These are phyloP conservation scores for Aspergillus neoniger DNA, from an alignment of 2,329 filamentous ascomycete genomes.

Conservation along the genomic window DNA sequence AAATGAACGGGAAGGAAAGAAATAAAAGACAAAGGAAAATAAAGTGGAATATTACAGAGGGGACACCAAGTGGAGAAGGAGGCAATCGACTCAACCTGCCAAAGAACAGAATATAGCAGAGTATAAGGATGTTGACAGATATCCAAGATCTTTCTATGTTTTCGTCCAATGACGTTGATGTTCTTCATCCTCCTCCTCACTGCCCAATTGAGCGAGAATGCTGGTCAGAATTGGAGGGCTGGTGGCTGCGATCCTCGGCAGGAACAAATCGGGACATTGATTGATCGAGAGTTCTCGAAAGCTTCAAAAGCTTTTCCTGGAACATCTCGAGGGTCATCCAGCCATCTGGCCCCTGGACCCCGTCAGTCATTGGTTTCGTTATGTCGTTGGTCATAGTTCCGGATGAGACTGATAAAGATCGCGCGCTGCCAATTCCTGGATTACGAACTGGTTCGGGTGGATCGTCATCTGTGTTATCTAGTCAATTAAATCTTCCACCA, in stretches of 20 bases:
- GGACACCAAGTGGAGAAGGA: not conserved
- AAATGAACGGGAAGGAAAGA: constrained; percentile 5
- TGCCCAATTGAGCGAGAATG: constrained; percentile 7
- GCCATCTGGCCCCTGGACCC: constrained; percentile 8
- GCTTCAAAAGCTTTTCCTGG: constrained; percentile 20
- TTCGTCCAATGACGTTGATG: not conserved
- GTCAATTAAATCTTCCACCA: constrained; percentile 11
- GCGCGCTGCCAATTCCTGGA: constrained; percentile 29
- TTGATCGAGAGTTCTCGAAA: constrained; percentile 21
- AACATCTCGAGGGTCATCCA: constrained; percentile 22
- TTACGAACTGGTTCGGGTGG: constrained; percentile 29
- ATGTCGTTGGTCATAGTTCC: constrained; percentile 12
- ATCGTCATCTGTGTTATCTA: constrained; percentile 23
- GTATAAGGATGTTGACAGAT: not conserved
- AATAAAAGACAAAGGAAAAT: not conserved
- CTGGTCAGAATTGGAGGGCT: constrained; percentile 9
- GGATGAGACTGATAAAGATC: constrained; percentile 22
- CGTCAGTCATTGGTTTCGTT: constrained; percentile 12
- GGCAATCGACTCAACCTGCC: not conserved
- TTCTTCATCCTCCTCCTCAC: not conserved
- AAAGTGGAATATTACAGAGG: not conserved
- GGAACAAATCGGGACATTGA: constrained; percentile 19
- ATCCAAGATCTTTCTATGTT: not conserved
- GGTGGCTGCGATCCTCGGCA: constrained; percentile 17
- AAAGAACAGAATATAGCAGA: not conserved